These are phyloP conservation scores for Nectriaceae sp. DNA, from an alignment of 2,329 filamentous ascomycete genomes.

Conservation along the genomic window DNA sequence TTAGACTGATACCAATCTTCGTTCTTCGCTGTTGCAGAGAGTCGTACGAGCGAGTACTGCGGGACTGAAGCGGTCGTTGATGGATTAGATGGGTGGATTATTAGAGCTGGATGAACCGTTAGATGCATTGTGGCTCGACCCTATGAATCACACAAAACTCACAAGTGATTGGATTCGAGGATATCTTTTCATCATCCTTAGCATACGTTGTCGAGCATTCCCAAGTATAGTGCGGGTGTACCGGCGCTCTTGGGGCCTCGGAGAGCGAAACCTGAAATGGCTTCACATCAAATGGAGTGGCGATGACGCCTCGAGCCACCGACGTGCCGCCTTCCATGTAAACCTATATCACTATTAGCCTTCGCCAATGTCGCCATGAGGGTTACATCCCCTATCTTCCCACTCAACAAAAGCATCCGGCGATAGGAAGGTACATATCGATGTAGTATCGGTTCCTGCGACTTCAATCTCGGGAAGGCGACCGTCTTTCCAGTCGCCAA, in stretches of 20 bases:
- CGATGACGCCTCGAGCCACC: constrained; percentile 55
- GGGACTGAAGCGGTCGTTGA: constrained; percentile 35
- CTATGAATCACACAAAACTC: neutral
- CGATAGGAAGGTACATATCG: constrained; percentile 52
- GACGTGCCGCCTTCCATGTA: constrained; percentile 40
- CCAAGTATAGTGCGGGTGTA: constrained; percentile 39
- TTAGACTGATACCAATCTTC: constrained; percentile 57
- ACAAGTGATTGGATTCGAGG: constrained; percentile 34
- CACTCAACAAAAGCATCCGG: constrained; percentile 58
- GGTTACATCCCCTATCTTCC: constrained; percentile 49
- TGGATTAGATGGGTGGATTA: constrained; percentile 41
- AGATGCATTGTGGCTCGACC: constrained; percentile 4
- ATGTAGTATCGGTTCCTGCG: constrained; percentile 43
- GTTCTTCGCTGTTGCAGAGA: constrained; percentile 54
- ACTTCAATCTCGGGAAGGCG: constrained; percentile 41
- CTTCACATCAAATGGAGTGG: constrained; percentile 51
- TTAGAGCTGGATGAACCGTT: constrained; percentile 39
- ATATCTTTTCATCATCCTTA: constrained; percentile 30
- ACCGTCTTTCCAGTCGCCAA: constrained; percentile 35
- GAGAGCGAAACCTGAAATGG: constrained; percentile 52
- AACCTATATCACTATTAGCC: constrained; percentile 37
- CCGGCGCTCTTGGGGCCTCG: constrained; percentile 21
- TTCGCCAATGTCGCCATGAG: accelerated
- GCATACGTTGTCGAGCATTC: constrained; percentile 51
- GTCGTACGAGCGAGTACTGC: constrained; percentile 53